Evolutionary conservation across 495 filamentous ascomycete genomes (phyloP), one percentile per base, ranked within the genome.

Genomic region (Podospora tetraspora): DNA sequence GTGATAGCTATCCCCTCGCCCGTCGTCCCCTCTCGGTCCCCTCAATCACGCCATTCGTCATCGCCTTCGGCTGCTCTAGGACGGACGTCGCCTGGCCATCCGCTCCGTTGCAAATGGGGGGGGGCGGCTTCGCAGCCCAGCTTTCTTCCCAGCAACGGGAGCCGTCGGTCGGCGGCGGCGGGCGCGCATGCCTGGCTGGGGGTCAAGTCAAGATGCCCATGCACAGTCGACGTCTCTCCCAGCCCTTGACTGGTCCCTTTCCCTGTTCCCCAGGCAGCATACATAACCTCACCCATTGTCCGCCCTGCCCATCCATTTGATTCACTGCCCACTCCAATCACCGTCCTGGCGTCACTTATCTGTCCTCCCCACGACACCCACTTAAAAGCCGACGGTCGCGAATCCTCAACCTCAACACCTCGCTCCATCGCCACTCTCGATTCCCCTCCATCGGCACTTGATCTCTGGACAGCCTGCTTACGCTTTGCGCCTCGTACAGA

Each of bases 331-430:
- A 60, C 67, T 8, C 29, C 71, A 73, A 69, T 59, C 57, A 61
- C 37, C 43, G 22, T 27, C n/a, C 25, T 21, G 24, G 24, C 63
- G 30, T 60, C 65, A 66, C 65, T 74, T 73, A 76, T 76, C 74
- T 76, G 74, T 74, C 74, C 74, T 76, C 70, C 74, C 43, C 67
- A 67, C 65, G 68, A 71, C 70, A 25, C 59, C 62, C 69, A 69
- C 61, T 72, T 64, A 69, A 72, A 68, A 58, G 22, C 68, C 27
- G 63, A 25, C 63, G 43, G 34, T 52, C 66, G 66, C 63, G 22
- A 65, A n/a, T 29, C 27, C 27, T 27, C 27, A 27, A 27, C 63
- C 21, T 34, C 59, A 68, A 65, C 43, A n/a, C 43, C 43, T 52
- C 19, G 43, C 67, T 61, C 66, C 61, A 66, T 62, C 61, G 62